Percentiles rank a stretch among this genome's conserved stretches.
Conservation (phyloP, 495 filamentous ascomycete species). For the Aspergillus ellipticus region DNA sequence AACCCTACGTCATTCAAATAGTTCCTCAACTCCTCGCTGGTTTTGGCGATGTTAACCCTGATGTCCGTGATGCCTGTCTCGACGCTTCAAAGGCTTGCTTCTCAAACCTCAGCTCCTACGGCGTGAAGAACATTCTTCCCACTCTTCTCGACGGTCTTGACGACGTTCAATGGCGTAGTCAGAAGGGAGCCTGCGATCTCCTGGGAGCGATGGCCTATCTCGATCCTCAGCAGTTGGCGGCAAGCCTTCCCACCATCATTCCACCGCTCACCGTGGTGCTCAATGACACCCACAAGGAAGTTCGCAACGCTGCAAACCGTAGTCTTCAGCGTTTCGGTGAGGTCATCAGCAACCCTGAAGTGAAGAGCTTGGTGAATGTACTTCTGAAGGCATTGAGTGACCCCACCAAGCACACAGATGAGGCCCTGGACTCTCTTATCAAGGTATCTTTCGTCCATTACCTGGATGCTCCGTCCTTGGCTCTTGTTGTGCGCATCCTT, state of each 20-base stretch:
- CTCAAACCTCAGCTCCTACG: slow-evolving; percentile 86
- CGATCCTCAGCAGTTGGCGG: slow-evolving; percentile 87
- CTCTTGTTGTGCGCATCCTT: slow-evolving; percentile 89
- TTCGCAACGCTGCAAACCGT: slow-evolving; percentile 84
- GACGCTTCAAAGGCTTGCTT: slow-evolving; percentile 95
- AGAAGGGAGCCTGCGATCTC: slow-evolving; percentile 94
- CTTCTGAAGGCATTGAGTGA: slow-evolving; percentile 95
- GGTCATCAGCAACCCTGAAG: slow-evolving; percentile 96
- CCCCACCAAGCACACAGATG: slow-evolving; percentile 95
- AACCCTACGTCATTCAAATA: slow-evolving; percentile 94
- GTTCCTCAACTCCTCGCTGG: slow-evolving; percentile 84
- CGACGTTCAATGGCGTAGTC: slow-evolving; percentile 94
- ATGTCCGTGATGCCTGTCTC: slow-evolving; percentile 88
- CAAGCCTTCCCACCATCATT: slow-evolving; percentile 92
- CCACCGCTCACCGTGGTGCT: slow-evolving; percentile 88
- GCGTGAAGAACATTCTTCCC: slow-evolving; percentile 90
- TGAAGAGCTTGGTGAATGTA: slow-evolving; percentile 84
- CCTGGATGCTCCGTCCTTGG: slow-evolving; percentile 89
- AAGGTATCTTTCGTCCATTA: slow-evolving; percentile 96
- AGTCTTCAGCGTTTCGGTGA: slow-evolving; percentile 97
- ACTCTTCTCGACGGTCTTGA: slow-evolving; percentile 90
- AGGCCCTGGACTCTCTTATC: slow-evolving; percentile 88
- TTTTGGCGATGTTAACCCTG: slow-evolving; percentile 82
- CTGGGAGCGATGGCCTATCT: slow-evolving; percentile 98
- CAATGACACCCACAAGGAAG: slow-evolving; percentile 98